Evolutionary conservation across 2,329 filamentous ascomycete species (phyloP), one percentile per base, ranked within the genome.

Genomic region (Diaporthe nobilis): DNA sequence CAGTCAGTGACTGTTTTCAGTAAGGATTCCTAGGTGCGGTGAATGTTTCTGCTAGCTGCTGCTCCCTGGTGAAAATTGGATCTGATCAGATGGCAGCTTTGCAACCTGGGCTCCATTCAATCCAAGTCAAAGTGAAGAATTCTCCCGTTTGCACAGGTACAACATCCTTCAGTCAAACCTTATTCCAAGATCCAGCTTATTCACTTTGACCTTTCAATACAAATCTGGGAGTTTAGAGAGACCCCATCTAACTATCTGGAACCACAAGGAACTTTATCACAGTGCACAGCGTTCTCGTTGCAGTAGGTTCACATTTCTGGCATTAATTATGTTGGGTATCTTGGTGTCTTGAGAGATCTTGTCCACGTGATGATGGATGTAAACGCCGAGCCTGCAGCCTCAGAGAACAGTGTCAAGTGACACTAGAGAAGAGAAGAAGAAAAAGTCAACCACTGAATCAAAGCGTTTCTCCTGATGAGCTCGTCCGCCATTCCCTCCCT

Each of bases 401-500:
- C 44, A 37, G 44, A 7, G 22, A 51, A 47, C 13, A 1, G 31
- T 51, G 7, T 25, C 7, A 37, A 51, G 20, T 31, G 42, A 47
- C 22, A 17, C 12, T 34, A 15, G 4, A 49, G 42, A 51, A 51
- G 6, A n/a, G 12, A 12, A 37, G 17, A 9, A 9, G 17, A 3
- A n/a, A 51, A 67, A 25, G 9, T 0, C 31, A 37, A 49, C 12
- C 31, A 13, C 28, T n/a, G 20, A 34, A 10, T 51, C 63, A 13
- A 34, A 13, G 9, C 3, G 20, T 67, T 25, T 7, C 10, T 25
- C 63, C 57, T 20, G 4, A 25, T 15, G 20, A 51, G 31, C n/a
- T 61, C 10, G 0, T 8, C 13, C 2, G 1, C 3, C 6, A 86
- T 77, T 78, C 60, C 80, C 77, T 25, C 78, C 79, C 22, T 77